Evolutionary conservation across 139 green algal genomes (phyloP), one percentile per base, ranked within the genome.

Genomic region (Eudorina sp.): DNA sequence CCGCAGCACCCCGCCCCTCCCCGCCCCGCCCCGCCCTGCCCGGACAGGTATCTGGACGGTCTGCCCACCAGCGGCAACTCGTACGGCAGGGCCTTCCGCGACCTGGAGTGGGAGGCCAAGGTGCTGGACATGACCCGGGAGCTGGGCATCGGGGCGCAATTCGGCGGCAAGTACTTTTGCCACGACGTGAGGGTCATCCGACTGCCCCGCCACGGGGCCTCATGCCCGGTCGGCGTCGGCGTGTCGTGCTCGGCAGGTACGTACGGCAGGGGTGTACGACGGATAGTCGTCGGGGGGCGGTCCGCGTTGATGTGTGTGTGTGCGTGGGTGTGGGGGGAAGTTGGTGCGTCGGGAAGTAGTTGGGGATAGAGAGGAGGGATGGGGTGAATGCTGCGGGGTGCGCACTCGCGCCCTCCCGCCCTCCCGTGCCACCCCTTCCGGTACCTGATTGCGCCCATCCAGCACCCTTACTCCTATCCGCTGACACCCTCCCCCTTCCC

Each of bases 111-210:
- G 90, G 90, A 93, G 84, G 73, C 55, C 8, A 89, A 89, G 70
- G 46, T 93, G 3, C 81, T 93, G 45, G 64, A 89, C 7, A 87
- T 93, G 34, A 90, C 72, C 13, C 84, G 90, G 58, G 66, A 85
- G 55, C 83, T 91, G 83, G 86, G 86, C 75, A 88, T 92, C 45
- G 89, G 82, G 23, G 79, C 79, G 53, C 70, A 88, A 55, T 85
- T 91, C 64, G 78, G 83, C 53, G 83, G 90, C 88, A 93, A 93
- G 88, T 93, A 93, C 88, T 93, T 93, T 48, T 93, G 90, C 88
- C 90, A 93, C 84, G 90, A 93, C 43, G 90, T 93, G 64, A 72
- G 88, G 1, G 90, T 93, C 62, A 90, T 93, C 45, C 84, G 90
- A 23, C 81, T 93, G 84, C 90, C 90, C 0, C 79, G 90, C 1